Conservation (phyloP, 331 rosid genomes). For the Pyrus hybrid region DNA sequence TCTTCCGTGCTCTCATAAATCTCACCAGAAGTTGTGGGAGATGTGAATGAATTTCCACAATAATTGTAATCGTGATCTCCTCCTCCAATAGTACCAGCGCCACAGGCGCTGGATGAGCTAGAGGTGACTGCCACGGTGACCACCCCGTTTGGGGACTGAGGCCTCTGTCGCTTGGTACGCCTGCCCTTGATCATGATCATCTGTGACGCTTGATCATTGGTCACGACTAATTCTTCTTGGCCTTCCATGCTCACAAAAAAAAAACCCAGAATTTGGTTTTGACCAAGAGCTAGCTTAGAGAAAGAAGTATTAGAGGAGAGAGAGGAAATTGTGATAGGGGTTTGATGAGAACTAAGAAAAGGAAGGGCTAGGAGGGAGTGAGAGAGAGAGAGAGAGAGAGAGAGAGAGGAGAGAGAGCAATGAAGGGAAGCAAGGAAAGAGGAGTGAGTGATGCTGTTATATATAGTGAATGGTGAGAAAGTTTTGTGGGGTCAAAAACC, state of each 20-base stretch:
- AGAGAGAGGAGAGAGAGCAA: neutral
- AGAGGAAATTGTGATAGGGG: neutral
- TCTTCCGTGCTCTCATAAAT: conserved; percentile 48
- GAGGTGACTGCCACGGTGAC: conserved; percentile 10
- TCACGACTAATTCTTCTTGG: conserved; percentile 23
- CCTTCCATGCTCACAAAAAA: conserved; percentile 23
- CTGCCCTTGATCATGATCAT: conserved; percentile 37
- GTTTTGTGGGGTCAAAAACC: conserved; percentile 28
- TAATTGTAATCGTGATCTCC: conserved; percentile 11
- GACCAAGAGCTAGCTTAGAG: neutral
- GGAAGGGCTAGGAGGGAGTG: neutral
- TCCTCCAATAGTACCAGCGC: neutral
- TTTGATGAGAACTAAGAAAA: neutral
- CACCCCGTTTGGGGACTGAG: conserved; percentile 20
- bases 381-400: neutral
- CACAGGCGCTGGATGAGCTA: conserved; percentile 42
- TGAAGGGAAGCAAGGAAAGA: conserved; percentile 9
- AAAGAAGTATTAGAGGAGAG: neutral
- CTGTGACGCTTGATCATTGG: conserved; percentile 9
- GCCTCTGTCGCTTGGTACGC: conserved; percentile 56
- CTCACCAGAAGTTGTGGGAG: conserved; percentile 26
- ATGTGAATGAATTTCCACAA: conserved; percentile 35
- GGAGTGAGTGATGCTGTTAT: conserved; percentile 13
- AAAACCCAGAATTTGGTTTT: neutral
- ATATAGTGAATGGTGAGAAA: conserved; percentile 12